Evolutionary conservation across 2,329 filamentous ascomycete species (phyloP), one percentile per base, ranked within the genome.

Genomic region (Fusarium temperatum): DNA sequence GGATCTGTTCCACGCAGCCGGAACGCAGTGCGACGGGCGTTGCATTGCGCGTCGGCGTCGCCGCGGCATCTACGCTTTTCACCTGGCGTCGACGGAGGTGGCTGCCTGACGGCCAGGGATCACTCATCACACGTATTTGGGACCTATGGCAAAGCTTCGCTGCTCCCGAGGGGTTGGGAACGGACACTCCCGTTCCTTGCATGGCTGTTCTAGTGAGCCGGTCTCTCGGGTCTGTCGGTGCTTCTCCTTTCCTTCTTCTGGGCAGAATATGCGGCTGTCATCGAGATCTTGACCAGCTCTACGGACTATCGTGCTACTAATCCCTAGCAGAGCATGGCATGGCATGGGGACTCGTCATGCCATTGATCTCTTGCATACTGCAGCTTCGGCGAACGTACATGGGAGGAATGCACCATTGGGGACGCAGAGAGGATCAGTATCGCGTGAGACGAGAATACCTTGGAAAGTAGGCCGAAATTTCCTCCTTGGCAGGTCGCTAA

Each of bases 101-200:
- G 55, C 41, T 58, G 15, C 41, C 41, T 38, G 56, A n/a, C 32
- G 24, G 14, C 24, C 55, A 58, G 55, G 55, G 55, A 22, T 48
- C 15, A 14, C 20, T 18, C 18, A 22, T 48, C 15, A 14, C 20
- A n/a, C 18, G 15, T 28, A 26, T 58, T 14, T 11, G n/a, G 39
- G 41, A 8, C 55, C 55, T 58, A 66, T 60, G 42, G 22, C 57
- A 35, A 45, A 8, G 36, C 61, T 20, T 50, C 28, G 38, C 18
- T 42, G 20, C 22, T 55, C 35, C 41, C 53, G 61, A 18, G 42
- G 41, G n/a, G 24, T 61, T 51, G 58, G 63, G 35, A 32, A 45
- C 42, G 59, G 72, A 61, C 68, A 54, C 63, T 74, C 72, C 72
- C 72, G 72, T 74, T 74, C 63, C 67, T 74, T 74, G 63, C 67